Evolutionary conservation across 1,284 basidiomycete genomes (phyloP).

Genomic region (Boletus albobrunnescens): DNA sequence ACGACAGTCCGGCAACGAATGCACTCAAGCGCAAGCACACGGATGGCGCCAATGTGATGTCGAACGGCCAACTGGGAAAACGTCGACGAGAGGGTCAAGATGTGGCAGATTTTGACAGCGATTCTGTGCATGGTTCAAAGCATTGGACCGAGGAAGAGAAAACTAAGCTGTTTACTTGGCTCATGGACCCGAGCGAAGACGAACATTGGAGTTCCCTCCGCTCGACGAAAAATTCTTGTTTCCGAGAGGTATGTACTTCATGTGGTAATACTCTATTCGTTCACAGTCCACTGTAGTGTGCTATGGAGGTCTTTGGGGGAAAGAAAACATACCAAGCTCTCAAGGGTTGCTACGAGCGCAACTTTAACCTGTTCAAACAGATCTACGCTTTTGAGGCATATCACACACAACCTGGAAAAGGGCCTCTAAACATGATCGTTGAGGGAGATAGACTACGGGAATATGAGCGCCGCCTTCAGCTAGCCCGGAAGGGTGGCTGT

Average conservation of each 20-base stretch:
- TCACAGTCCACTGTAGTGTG: constrained; percentile 45
- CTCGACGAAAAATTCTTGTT: constrained; percentile 72
- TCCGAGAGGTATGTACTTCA: constrained; percentile 55
- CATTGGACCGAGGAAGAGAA: constrained; percentile 81
- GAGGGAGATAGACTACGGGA: constrained; percentile 61
- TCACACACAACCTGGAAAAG: constrained; percentile 39
- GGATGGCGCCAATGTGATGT: constrained; percentile 37
- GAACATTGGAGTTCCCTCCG: constrained; percentile 70
- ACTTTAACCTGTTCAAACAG: constrained; percentile 75
- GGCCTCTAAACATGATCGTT: constrained; percentile 38
- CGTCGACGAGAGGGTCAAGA: constrained; percentile 47
- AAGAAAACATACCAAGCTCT: constrained; percentile 76
- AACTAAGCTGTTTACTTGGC: constrained; percentile 66
- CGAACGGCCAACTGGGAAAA: constrained; percentile 39
- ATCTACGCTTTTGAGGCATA: constrained; percentile 65
- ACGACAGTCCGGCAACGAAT: constrained; percentile 23
- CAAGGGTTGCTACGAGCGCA: constrained; percentile 77
- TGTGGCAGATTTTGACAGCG: constrained; percentile 46
- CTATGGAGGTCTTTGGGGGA: constrained; percentile 59
- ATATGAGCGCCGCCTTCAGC: constrained; percentile 59
- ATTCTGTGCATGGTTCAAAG: constrained; percentile 59
- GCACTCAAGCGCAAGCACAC: constrained; percentile 50
- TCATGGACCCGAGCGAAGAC: constrained; percentile 64
- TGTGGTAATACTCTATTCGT: background rate
- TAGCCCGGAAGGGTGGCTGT: constrained; percentile 56